phyloP scores from a whole-genome alignment of 495 filamentous ascomycete species.

The Wilcoxina mikolae region DNA sequence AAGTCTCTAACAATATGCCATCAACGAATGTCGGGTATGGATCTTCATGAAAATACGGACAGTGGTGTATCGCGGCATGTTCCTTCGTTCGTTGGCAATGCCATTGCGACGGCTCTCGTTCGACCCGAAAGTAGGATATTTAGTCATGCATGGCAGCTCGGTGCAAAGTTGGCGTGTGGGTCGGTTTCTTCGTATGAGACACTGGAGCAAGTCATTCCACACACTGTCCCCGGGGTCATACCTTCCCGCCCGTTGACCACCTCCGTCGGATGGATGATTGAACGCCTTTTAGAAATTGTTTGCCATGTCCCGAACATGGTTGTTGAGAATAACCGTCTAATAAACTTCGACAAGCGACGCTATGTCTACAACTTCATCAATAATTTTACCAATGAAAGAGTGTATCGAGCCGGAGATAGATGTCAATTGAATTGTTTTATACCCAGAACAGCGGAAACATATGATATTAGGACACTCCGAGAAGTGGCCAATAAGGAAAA shows the following conservation, averaged over 20 bases:
- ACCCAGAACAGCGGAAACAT: background rate
- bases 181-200: conserved; percentile 19
- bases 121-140: conserved; percentile 28
- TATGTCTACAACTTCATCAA: conserved; percentile 31
- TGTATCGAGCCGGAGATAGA: too few relatives aligned
- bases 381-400: conserved; percentile 28
- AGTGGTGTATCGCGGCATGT: conserved; percentile 25
- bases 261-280: conserved; percentile 29
- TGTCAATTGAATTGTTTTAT: background rate
- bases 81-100: conserved; percentile 28
- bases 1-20: conserved; percentile 26
- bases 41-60: conserved; percentile 27
- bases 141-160: conserved; percentile 25
- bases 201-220: conserved; percentile 27
- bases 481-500: conserved; percentile 27
- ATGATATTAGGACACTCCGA: conserved; percentile 22
- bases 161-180: conserved; percentile 14
- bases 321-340: conserved; percentile 30
- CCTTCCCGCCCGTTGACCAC: conserved; percentile 25
- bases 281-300: conserved; percentile 29
- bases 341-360: conserved; percentile 30
- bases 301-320: conserved; percentile 31
- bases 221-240: conserved; percentile 16
- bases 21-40: conserved; percentile 29
- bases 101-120: conserved; percentile 26